Evolutionary conservation across 345 rosid species (phyloP).

Genomic region (Salix caprea): DNA sequence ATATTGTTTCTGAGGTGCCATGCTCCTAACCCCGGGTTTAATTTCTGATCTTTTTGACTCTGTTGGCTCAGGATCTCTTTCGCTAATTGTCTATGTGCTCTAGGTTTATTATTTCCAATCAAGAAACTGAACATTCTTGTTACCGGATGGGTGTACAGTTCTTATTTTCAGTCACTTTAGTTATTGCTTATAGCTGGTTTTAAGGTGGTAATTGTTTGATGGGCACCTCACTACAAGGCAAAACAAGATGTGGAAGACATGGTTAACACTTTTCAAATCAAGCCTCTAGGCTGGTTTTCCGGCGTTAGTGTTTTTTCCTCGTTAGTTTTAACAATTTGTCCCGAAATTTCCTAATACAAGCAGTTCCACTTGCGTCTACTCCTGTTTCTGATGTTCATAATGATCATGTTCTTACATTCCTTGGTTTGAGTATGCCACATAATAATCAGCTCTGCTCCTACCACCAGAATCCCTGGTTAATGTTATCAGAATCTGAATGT

Average conservation of each 20-base stretch:
- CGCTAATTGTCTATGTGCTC: constrained; percentile 44
- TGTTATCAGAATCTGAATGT: not conserved
- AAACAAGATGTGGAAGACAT: constrained; percentile 1
- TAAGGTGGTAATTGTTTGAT: constrained; percentile 13
- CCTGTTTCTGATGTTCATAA: not conserved
- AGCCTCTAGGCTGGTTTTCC: not conserved
- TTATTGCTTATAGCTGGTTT: not conserved
- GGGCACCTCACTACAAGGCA: constrained; percentile 26
- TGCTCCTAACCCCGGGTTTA: constrained; percentile 27
- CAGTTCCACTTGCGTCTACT: not conserved
- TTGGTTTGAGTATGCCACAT: not conserved
- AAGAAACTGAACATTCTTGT: constrained; percentile 37
- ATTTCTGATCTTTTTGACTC: constrained; percentile 30
- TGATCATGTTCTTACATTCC: not conserved
- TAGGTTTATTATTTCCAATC: constrained; percentile 37
- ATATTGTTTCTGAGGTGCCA: constrained; percentile 26
- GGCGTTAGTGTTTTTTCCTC: not conserved
- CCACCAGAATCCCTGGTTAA: not conserved
- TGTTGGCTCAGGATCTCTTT: constrained; percentile 27
- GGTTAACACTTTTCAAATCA: not conserved
- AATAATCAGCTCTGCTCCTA: not conserved
- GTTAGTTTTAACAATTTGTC: not conserved
- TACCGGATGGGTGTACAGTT: constrained; percentile 34
- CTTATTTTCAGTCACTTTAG: constrained; percentile 18
- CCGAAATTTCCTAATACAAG: not conserved